Percentiles rank a stretch among this genome's conserved stretches.
phyloP scores from a whole-genome alignment of 164 flowering plant genomes.

The Liriodendron chinense region DNA sequence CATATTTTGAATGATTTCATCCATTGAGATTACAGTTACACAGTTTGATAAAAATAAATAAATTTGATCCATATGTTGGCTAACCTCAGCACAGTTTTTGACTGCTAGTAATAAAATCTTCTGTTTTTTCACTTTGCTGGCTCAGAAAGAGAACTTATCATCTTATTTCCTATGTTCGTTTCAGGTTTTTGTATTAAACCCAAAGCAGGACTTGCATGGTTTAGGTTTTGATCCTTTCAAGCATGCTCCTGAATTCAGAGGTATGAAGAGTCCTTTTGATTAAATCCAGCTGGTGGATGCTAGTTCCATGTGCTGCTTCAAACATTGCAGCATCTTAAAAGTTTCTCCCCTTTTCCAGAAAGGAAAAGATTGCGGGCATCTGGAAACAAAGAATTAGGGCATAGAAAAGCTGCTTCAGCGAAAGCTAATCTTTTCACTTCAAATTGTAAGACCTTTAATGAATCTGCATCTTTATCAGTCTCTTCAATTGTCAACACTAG shows the following conservation, averaged over 20 bases:
- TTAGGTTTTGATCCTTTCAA: constrained; percentile 94
- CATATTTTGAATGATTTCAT: not conserved
- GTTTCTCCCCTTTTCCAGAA: constrained; percentile 39
- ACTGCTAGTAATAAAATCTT: not conserved
- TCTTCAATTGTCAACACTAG: not conserved
- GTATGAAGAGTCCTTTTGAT: constrained; percentile 22
- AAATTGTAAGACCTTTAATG: constrained; percentile 44
- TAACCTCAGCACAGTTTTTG: not conserved
- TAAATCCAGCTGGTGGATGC: not conserved
- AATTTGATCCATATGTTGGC: not conserved
- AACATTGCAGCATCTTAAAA: not conserved
- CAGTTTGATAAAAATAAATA: no score
- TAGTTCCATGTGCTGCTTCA: not conserved
- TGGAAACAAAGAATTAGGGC: constrained; percentile 31
- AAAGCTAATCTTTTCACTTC: constrained; percentile 52
- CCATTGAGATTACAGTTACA: not conserved
- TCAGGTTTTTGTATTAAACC: constrained; percentile 74
- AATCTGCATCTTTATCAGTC: not conserved
- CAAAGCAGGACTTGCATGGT: constrained; percentile 92
- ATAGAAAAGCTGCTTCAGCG: constrained; percentile 29
- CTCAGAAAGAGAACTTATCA: not conserved
- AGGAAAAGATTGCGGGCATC: constrained; percentile 55
- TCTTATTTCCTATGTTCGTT: constrained; percentile 5
- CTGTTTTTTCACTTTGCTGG: not conserved
- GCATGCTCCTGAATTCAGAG: constrained; percentile 95